phyloP scores from a whole-genome alignment of 2,329 filamentous ascomycete species.

The Tothia fuscella region DNA sequence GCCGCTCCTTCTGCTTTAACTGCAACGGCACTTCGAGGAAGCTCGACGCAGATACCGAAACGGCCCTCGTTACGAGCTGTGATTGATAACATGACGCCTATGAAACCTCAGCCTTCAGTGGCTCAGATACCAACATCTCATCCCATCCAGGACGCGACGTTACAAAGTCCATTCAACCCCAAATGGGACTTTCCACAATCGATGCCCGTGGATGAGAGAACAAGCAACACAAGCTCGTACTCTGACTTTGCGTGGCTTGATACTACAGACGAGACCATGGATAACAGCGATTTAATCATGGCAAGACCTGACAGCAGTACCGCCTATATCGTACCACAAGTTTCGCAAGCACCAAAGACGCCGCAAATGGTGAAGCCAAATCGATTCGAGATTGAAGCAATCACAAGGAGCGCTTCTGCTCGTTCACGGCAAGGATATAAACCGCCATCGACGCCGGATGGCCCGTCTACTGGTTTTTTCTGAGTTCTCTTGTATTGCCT shows the following conservation, averaged over 20 bases:
- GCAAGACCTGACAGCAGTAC: neutral
- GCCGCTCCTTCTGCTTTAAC: neutral
- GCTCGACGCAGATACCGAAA: neutral
- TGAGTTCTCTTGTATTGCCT: neutral
- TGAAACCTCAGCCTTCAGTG: neutral
- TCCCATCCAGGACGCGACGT: neutral
- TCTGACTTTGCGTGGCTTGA: slow-evolving; percentile 8
- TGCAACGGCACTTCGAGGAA: neutral
- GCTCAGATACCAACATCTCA: neutral
- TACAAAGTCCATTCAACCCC: neutral
- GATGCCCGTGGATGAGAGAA: neutral
- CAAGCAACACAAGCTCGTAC: neutral
- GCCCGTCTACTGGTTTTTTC: neutral
- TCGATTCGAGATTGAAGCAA: neutral
- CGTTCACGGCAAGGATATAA: neutral
- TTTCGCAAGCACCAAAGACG: neutral
- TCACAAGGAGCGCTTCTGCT: neutral
- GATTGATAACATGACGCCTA: neutral
- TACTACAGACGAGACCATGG: neutral
- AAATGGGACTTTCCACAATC: neutral
- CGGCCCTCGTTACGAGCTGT: neutral
- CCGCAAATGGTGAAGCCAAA: neutral
- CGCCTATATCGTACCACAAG: neutral
- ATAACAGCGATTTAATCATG: neutral
- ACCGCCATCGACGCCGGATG: neutral